Conservation (phyloP, 345 rosid genomes). For the Toxicodendron radicans region DNA sequence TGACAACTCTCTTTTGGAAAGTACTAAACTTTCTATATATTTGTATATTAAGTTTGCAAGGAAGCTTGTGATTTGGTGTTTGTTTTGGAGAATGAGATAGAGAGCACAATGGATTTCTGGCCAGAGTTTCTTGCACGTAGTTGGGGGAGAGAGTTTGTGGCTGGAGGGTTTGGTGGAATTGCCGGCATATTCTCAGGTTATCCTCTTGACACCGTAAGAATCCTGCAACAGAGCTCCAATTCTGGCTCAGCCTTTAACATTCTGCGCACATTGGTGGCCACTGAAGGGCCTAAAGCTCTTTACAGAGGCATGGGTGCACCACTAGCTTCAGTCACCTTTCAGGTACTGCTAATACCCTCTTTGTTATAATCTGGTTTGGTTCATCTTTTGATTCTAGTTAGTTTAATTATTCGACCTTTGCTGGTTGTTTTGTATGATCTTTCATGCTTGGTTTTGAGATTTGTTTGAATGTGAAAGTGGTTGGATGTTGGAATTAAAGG, state of each 20-base stretch:
- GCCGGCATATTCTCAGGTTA: slow-evolving; percentile 93
- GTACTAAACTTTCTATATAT: slow-evolving; percentile 9
- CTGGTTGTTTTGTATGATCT: slow-evolving; percentile 1
- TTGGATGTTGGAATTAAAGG: not conserved
- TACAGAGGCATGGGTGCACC: slow-evolving; percentile 95
- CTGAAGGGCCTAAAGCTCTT: slow-evolving; percentile 70
- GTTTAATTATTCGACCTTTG: not conserved
- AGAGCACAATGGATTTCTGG: slow-evolving; percentile 75
- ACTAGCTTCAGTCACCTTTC: slow-evolving; percentile 89
- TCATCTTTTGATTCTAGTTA: not conserved
- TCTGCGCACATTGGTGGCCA: slow-evolving; percentile 55
- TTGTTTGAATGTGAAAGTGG: not conserved
- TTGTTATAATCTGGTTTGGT: not conserved
- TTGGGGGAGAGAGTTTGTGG: slow-evolving; percentile 86
- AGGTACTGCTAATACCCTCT: slow-evolving; percentile 38
- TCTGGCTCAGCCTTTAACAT: slow-evolving; percentile 75
- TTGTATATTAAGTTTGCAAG: not conserved
- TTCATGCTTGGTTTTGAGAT: not conserved
- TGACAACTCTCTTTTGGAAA: slow-evolving; percentile 5
- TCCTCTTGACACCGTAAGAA: slow-evolving; percentile 84
- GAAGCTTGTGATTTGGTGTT: not conserved
- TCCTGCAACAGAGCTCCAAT: slow-evolving; percentile 67
- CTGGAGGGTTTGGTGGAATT: slow-evolving; percentile 90
- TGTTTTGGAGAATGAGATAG: slow-evolving; percentile 14
- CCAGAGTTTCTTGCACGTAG: slow-evolving; percentile 88